These are phyloP conservation scores for Cubamyces sp. DNA, from an alignment of 768 basidiomycete genomes.

Conservation along the genomic window DNA sequence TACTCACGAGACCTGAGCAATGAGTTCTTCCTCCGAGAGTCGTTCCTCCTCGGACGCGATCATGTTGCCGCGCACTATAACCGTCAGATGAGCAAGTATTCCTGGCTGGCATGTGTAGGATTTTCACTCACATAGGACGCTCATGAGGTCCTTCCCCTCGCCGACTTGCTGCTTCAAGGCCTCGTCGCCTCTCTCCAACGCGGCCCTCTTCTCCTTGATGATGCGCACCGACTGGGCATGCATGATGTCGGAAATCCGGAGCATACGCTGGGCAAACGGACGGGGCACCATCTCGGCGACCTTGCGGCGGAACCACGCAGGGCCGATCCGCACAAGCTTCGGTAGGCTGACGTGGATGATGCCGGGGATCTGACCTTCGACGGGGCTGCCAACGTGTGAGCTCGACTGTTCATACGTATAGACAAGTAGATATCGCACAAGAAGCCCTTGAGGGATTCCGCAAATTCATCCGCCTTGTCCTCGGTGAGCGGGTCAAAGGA, in stretches of 20 bases:
- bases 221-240: constrained; percentile 40
- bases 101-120: too few relatives aligned
- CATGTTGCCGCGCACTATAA: constrained; percentile 44
- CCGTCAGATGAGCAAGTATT: neutral
- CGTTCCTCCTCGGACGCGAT: constrained; percentile 27
- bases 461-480: constrained; percentile 29
- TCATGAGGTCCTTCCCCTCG: constrained; percentile 50
- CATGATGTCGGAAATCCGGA: constrained; percentile 41
- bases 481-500: constrained; percentile 42
- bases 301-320: constrained; percentile 36
- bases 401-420: too few relatives aligned
- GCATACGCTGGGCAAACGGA: constrained; percentile 36
- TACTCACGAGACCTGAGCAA: constrained; percentile 38
- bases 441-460: constrained; percentile 27
- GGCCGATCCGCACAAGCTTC: constrained; percentile 10
- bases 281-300: constrained; percentile 40
- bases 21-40: constrained; percentile 37
- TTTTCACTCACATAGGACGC: constrained; percentile 45
- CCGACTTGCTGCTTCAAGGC: constrained; percentile 38
- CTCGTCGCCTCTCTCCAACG: constrained; percentile 40
- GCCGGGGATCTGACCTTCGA: neutral
- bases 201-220: constrained; percentile 41
- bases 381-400: neutral
- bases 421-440: constrained; percentile 25
- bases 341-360: constrained; percentile 15